Conservation (phyloP, 768 basidiomycete genomes). For the Chiua virens region DNA sequence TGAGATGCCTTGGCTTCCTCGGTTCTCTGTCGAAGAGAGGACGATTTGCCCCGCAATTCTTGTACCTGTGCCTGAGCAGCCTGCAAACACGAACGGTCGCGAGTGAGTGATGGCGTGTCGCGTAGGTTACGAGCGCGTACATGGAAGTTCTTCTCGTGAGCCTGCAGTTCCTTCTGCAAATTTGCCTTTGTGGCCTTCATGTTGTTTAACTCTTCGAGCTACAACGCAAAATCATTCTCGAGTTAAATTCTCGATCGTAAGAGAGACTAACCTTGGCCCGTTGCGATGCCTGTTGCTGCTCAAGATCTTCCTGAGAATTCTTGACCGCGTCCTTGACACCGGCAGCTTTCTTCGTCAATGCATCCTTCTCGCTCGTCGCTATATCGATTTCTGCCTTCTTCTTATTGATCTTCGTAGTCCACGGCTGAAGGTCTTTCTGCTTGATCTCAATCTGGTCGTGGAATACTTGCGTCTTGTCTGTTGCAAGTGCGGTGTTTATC, state of each 20-base stretch:
- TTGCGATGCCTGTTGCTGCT: slow-evolving; percentile 45
- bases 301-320: slow-evolving; percentile 49
- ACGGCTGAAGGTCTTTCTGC: slow-evolving; percentile 93
- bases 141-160: slow-evolving; percentile 49
- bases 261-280: slow-evolving; percentile 55
- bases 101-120: background rate
- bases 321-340: slow-evolving; percentile 47
- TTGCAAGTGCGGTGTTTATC: background rate
- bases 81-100: slow-evolving; percentile 20
- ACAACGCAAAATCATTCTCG: background rate
- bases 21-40: slow-evolving; percentile 66
- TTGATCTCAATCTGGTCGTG: slow-evolving; percentile 90
- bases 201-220: slow-evolving; percentile 20
- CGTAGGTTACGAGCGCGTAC: slow-evolving; percentile 35
- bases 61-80: slow-evolving; percentile 41
- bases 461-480: slow-evolving; percentile 95
- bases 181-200: slow-evolving; percentile 20
- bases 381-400: slow-evolving; percentile 83
- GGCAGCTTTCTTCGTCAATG: slow-evolving; percentile 73
- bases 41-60: slow-evolving; percentile 55
- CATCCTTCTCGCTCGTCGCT: slow-evolving; percentile 81
- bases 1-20: slow-evolving; percentile 90
- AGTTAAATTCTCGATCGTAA: background rate
- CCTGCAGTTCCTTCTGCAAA: slow-evolving; percentile 43
- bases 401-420: slow-evolving; percentile 88